Percentiles rank a stretch among this genome's conserved stretches.
Conservation (phyloP, 1,139 yeast species). For the Saccharomyces hybrid region DNA sequence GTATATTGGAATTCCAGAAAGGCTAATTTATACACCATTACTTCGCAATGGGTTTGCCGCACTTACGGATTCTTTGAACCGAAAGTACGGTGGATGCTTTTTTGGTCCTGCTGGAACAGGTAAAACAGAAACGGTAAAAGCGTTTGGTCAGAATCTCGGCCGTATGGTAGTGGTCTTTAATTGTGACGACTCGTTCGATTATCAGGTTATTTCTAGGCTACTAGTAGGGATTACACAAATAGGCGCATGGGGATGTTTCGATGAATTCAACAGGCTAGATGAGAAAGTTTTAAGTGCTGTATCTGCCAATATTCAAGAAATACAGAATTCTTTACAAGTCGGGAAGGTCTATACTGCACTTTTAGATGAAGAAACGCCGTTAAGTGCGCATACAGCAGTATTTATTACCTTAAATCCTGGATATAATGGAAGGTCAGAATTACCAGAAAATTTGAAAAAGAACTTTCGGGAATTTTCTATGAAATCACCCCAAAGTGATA, state of each 20-base stretch:
- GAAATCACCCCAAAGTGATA: constrained; percentile 60
- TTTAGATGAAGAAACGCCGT: constrained; percentile 39
- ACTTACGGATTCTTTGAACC: constrained; percentile 68
- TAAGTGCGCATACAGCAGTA: constrained; percentile 56
- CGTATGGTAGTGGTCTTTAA: constrained; percentile 77
- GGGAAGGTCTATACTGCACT: constrained; percentile 37
- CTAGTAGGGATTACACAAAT: constrained; percentile 75
- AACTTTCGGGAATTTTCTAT: constrained; percentile 71
- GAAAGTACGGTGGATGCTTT: constrained; percentile 80
- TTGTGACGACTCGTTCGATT: constrained; percentile 87
- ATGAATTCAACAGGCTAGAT: constrained; percentile 82
- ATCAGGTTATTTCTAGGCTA: constrained; percentile 69
- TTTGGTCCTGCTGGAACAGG: constrained; percentile 99
- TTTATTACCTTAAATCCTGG: constrained; percentile 91
- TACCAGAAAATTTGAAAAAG: constrained; percentile 83
- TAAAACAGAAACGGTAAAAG: constrained; percentile 85
- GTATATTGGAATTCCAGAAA: constrained; percentile 69
- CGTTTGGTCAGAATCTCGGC: constrained; percentile 75
- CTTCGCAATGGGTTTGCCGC: constrained; percentile 57
- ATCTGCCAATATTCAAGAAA: constrained; percentile 70
- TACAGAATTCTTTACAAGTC: constrained; percentile 46
- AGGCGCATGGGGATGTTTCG: constrained; percentile 96
- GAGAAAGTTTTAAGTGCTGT: constrained; percentile 72
- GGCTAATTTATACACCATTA: constrained; percentile 71
- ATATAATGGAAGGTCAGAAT: constrained; percentile 70